phyloP scores from a whole-genome alignment of 73 alveolate species.

The Stentor coeruleus region DNA sequence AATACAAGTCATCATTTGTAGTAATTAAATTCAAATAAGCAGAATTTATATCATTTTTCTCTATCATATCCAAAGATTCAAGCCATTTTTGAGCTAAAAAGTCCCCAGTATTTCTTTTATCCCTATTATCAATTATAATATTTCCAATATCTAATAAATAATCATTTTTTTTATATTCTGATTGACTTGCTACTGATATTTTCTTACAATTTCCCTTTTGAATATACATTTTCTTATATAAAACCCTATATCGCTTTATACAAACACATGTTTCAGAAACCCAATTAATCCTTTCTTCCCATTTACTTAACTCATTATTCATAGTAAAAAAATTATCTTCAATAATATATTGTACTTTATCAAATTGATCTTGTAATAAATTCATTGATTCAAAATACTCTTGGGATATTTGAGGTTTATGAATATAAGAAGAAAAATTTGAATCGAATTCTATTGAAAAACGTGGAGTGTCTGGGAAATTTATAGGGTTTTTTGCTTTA shows the following conservation, averaged over 20 bases:
- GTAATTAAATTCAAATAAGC: background rate
- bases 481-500: background rate
- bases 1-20: background rate
- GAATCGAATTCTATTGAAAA: background rate
- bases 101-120: background rate
- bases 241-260: background rate
- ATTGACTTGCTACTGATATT: background rate
- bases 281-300: constrained; percentile 20
- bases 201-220: background rate
- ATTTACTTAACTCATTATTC: background rate
- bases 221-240: background rate
- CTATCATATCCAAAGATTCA: background rate
- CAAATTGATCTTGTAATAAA: background rate
- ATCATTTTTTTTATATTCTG: background rate
- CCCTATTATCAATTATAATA: background rate
- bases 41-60: too few relatives aligned
- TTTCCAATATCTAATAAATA: background rate
- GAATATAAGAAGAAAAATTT: background rate
- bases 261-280: background rate
- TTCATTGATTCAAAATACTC: background rate
- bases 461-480: background rate
- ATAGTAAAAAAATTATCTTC: background rate
- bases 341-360: background rate
- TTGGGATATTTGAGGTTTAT: background rate
- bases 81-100: background rate